Conservation (phyloP, 805 yeast genomes). For the Jamesozyma hellenica region DNA sequence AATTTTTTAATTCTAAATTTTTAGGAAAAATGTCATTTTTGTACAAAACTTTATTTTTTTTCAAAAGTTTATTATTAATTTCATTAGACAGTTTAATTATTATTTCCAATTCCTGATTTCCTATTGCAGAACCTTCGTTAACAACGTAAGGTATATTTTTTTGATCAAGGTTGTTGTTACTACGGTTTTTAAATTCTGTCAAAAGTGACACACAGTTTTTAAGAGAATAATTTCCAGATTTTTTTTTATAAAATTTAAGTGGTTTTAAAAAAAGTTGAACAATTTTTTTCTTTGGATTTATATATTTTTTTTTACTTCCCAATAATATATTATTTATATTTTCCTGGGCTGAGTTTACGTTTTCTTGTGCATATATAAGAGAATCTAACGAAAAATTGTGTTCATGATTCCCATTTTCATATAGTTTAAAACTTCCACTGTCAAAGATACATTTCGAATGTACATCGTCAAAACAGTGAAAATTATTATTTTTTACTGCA, state of each 20-base stretch:
- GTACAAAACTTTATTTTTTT: constrained; percentile 7
- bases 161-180: background rate
- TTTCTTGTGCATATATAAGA: constrained; percentile 3
- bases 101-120: constrained; percentile 38
- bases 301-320: no score
- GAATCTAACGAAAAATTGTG: constrained; percentile 19
- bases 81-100: constrained; percentile 39
- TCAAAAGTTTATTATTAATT: constrained; percentile 16
- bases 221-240: no score
- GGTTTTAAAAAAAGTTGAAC: no score
- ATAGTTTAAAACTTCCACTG: constrained; percentile 18
- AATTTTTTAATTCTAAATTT: no score
- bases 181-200: no score
- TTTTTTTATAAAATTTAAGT: no score
- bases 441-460: constrained; percentile 8
- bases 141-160: background rate
- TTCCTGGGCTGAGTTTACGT: no score
- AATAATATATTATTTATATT: no score
- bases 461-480: background rate
- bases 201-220: no score
- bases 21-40: no score
- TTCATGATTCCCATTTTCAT: constrained; percentile 22
- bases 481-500: background rate
- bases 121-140: constrained; percentile 33
- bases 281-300: no score